Evolutionary conservation across 345 rosid species (phyloP), one percentile per base, ranked within the genome.

Genomic region (Streptanthus diversifolius): DNA sequence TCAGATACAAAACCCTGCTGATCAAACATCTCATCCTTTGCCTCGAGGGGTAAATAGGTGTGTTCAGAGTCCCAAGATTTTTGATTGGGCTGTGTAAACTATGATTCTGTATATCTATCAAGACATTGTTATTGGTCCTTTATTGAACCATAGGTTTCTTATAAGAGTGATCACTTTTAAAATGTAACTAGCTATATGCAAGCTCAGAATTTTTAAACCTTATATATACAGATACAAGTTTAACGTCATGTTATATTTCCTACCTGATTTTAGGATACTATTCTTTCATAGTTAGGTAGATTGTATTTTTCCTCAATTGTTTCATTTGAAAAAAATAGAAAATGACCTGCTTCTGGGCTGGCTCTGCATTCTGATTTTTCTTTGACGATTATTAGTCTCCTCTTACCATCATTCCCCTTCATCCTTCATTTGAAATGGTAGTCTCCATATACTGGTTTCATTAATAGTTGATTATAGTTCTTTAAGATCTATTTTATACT

Each of bases 1-100:
- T 48, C 97, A 83, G 82, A 72, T 82, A 57, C 95, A 82, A 74
- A 90, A 72, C 83, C 76, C 87, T 76, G 82, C 91, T 48, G 85
- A 82, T 70, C 96, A 82, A 80, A 71, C 77, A 56, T 78, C 83
- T 61, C 81, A 72, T 72, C 86, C 92, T 76, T 87, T 95, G 90
- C 98, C 99, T 77, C 99, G 77, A 79, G 99, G 99, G 85, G 82
- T 88, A 81, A 87, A 96, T 90, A 95, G 99, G 99, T 95, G 84
- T 85, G 98, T 92, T 86, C 88, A 82, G 97, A 87, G 90, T 80
- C 78, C 96, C 83, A 82, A 70, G 85, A 85, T 85, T 84, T 88
- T 85, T 85, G 81, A 83, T 81, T 82, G 84, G 77, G 84, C 82
- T 82, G 44, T 82, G 87, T 86, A 87, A 83, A 81, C 63, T 77